A percentile compares a stretch with the other conserved stretches of the same genome.
These are phyloP conservation scores for Rhodofomes roseus DNA, from an alignment of 1,284 basidiomycete species.

Conservation along the genomic window DNA sequence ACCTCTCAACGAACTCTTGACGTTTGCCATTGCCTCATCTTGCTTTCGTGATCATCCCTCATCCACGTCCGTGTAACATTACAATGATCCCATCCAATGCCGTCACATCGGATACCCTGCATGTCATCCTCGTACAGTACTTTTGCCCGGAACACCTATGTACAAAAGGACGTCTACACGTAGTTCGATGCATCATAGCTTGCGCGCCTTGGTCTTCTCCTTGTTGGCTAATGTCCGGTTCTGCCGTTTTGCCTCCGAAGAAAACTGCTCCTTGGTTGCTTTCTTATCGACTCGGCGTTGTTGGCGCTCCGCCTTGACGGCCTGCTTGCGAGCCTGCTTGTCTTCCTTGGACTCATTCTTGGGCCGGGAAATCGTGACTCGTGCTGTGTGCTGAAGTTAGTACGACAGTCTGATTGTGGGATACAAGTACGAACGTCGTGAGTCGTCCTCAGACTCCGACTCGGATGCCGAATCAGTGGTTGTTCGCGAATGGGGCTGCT, in stretches of 20 bases:
- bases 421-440: conserved; percentile 21
- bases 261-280: conserved; percentile 71
- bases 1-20: not conserved
- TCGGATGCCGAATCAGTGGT: conserved; percentile 12
- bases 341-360: conserved; percentile 84
- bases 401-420: conserved; percentile 1
- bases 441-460: conserved; percentile 33
- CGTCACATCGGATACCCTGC: conserved; percentile 14
- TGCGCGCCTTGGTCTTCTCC: conserved; percentile 33
- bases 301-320: conserved; percentile 80
- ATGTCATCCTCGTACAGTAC: not conserved
- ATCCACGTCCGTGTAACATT: not conserved
- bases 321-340: conserved; percentile 85
- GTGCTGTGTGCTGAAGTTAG: conserved; percentile 22
- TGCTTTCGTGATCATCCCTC: not conserved
- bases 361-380: conserved; percentile 59
- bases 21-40: not conserved
- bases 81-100: not conserved
- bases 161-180: not conserved
- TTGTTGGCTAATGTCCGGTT: conserved; percentile 49
- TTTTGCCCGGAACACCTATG: not conserved
- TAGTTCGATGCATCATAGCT: conserved; percentile 21
- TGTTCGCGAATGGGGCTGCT: conserved; percentile 14
- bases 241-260: conserved; percentile 72
- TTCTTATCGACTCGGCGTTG: conserved; percentile 81